These are phyloP conservation scores for Neonectria ditissima DNA, from an alignment of 2,329 filamentous ascomycete species.

Conservation along the genomic window DNA sequence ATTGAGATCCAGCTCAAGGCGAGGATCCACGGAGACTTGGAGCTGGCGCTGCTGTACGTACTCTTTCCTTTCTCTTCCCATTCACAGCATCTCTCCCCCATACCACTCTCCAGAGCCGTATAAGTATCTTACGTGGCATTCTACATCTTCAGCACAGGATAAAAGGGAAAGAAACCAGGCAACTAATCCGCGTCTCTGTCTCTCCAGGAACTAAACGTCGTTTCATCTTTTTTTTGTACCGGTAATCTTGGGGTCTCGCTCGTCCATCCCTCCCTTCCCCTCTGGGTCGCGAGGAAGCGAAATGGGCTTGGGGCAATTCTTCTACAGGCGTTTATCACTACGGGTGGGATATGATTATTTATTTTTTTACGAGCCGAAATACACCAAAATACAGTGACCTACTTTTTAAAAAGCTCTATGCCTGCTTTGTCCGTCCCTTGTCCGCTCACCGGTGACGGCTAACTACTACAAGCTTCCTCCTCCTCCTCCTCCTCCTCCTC, in stretches of 20 bases:
- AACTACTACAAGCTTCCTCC: too few species aligned
- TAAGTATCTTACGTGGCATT: conserved; percentile 43
- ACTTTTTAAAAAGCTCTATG: not conserved
- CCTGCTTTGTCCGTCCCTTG: not conserved
- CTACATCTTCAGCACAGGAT: conserved; percentile 45
- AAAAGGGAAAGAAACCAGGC: conserved; percentile 14
- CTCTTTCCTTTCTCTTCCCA: conserved; percentile 5
- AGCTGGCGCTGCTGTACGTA: conserved; percentile 74
- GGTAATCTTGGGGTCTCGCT: not conserved
- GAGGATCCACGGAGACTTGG: conserved; percentile 86
- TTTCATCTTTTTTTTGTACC: conserved; percentile 8
- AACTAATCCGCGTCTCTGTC: conserved; percentile 30
- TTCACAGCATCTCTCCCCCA: not conserved
- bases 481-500: too few species aligned
- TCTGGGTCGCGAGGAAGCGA: not conserved
- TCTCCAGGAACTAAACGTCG: conserved; percentile 43
- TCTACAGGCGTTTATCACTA: not conserved
- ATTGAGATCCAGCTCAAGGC: conserved; percentile 89
- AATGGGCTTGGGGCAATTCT: conserved; percentile 4
- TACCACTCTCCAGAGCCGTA: conserved; percentile 23
- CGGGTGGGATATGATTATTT: not conserved
- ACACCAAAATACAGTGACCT: not conserved
- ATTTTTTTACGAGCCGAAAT: not conserved
- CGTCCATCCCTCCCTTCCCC: too few species aligned
- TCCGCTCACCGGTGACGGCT: not conserved